Evolutionary conservation across 2,329 filamentous ascomycete genomes (phyloP).

Genomic region (Fusarium paranaense): DNA sequence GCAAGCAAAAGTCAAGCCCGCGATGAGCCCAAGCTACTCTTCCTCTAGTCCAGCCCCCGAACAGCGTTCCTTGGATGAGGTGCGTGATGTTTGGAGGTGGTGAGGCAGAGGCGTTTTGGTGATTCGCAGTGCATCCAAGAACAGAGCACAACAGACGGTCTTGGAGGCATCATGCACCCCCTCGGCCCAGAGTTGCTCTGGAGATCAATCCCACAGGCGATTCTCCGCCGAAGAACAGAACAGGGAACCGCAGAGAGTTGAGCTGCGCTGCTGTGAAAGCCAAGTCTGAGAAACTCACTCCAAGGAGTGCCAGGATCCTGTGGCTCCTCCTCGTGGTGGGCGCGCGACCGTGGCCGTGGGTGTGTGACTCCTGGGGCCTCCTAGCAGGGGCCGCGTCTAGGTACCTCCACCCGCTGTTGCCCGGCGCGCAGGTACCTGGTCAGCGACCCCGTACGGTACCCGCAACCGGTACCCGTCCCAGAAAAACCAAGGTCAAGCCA

Average conservation of each 20-base stretch:
- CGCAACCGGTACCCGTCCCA: slow-evolving; percentile 34
- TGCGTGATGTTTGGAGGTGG: slow-evolving; percentile 17
- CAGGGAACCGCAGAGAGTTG: neutral
- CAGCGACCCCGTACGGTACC: slow-evolving; percentile 18
- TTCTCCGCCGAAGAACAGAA: neutral
- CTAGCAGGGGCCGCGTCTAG: slow-evolving; percentile 31
- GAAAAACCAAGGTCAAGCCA: slow-evolving; percentile 25
- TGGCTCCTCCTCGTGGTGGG: slow-evolving; percentile 23
- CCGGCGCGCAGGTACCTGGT: slow-evolving; percentile 34
- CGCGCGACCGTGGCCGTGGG: slow-evolving; percentile 14
- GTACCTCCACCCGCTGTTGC: slow-evolving; percentile 37
- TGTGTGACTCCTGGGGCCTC: slow-evolving; percentile 38
- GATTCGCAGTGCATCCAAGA: neutral
- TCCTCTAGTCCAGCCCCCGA: slow-evolving; percentile 34
- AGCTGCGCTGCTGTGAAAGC: slow-evolving; percentile 1
- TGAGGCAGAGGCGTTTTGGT: slow-evolving; percentile 26
- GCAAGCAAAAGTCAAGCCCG: slow-evolving; percentile 17
- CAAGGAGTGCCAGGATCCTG: slow-evolving; percentile 19
- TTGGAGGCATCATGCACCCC: neutral
- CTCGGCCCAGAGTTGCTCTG: neutral
- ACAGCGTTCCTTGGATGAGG: slow-evolving; percentile 37
- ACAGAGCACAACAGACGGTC: neutral
- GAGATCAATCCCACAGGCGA: neutral
- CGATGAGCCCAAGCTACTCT: slow-evolving; percentile 23
- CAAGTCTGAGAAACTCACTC: slow-evolving; percentile 4